Evolutionary conservation across 345 rosid genomes (phyloP).

Genomic region (Aquilaria malaccensis): DNA sequence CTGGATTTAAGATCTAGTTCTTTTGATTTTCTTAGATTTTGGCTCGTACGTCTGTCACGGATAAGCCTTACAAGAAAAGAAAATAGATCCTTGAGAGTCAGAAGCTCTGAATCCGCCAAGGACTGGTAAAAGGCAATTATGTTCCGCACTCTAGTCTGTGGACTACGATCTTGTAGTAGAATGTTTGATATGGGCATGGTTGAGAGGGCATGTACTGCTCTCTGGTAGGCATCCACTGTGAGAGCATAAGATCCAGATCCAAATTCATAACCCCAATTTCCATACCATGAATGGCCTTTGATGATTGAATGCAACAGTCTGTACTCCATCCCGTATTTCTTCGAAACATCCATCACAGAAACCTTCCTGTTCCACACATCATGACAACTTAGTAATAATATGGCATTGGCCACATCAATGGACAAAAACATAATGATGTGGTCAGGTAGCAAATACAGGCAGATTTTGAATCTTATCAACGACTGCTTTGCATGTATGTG

Average conservation of each 20-base stretch:
- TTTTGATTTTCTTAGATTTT: slow-evolving; percentile 2
- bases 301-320: slow-evolving; percentile 53
- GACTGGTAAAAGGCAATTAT: slow-evolving; percentile 45
- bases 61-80: slow-evolving; percentile 41
- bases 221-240: slow-evolving; percentile 38
- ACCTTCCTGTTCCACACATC: slow-evolving; percentile 32
- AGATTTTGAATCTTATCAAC: too few species aligned
- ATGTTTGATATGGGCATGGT: slow-evolving; percentile 33
- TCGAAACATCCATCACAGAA: slow-evolving; percentile 72
- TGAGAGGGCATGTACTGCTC: slow-evolving; percentile 40
- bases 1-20: slow-evolving; percentile 2
- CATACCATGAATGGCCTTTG: slow-evolving; percentile 61
- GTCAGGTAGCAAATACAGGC: too few species aligned
- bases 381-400: too few species aligned
- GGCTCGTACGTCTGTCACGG: slow-evolving; percentile 8
- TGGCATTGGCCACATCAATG: too few species aligned
- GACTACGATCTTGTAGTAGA: slow-evolving; percentile 34
- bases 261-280: slow-evolving; percentile 63
- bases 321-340: slow-evolving; percentile 53
- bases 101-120: slow-evolving; percentile 37
- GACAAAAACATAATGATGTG: not conserved
- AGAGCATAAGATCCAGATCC: slow-evolving; percentile 57
- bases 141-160: slow-evolving; percentile 38
- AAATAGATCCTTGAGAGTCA: slow-evolving; percentile 51
- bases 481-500: too few species aligned